Conservation (phyloP, 345 rosid species). For the Citrus medica region DNA sequence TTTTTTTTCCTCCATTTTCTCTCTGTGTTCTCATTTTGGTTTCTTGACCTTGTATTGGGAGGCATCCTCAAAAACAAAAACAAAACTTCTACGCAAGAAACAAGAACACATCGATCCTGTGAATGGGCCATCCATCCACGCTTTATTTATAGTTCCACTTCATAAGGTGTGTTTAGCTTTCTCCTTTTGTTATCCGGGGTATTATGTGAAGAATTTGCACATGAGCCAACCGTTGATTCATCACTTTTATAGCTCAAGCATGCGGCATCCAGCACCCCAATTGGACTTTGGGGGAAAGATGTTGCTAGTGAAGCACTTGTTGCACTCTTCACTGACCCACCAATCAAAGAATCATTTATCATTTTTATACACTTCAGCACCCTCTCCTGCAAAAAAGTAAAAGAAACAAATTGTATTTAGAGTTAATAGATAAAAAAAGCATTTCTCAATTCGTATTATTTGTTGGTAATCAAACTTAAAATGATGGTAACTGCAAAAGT, state of each 20-base stretch:
- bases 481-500: constrained; percentile 8
- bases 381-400: constrained; percentile 41
- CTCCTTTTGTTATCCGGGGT: constrained; percentile 48
- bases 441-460: background rate
- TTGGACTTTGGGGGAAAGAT: constrained; percentile 60
- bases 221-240: constrained; percentile 38
- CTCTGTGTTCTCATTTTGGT: background rate
- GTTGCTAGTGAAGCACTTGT: constrained; percentile 16
- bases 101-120: constrained; percentile 9
- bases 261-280: constrained; percentile 66
- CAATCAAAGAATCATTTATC: constrained; percentile 29
- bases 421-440: background rate
- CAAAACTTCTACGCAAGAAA: constrained; percentile 16
- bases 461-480: constrained; percentile 13
- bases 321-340: constrained; percentile 22
- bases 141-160: constrained; percentile 18
- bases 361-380: constrained; percentile 42
- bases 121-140: background rate
- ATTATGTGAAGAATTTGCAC: constrained; percentile 41
- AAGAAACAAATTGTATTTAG: background rate
- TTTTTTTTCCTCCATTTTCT: background rate
- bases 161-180: constrained; percentile 36
- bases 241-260: constrained; percentile 69
- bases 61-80: constrained; percentile 18
- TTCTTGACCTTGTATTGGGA: background rate